These are phyloP conservation scores for Arabidopsis arenosa DNA, from an alignment of 345 rosid species.

Conservation along the genomic window DNA sequence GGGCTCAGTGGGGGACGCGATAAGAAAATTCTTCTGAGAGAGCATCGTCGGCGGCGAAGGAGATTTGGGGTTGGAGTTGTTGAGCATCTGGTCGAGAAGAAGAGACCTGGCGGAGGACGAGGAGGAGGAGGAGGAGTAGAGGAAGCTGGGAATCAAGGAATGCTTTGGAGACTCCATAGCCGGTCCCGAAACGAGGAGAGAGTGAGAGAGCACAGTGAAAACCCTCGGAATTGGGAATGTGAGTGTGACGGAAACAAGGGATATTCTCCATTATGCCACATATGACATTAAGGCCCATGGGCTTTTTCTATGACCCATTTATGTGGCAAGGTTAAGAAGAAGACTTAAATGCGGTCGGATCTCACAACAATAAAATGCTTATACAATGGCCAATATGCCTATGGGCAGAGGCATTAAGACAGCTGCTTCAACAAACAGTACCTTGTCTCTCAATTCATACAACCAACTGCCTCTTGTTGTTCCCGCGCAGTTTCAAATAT, in stretches of 20 bases:
- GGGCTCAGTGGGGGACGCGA: slow-evolving; percentile 61
- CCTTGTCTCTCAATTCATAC: neutral
- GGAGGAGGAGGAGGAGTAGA: slow-evolving; percentile 50
- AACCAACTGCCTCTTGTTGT: neutral
- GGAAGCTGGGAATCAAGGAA: slow-evolving; percentile 57
- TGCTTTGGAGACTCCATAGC: slow-evolving; percentile 45
- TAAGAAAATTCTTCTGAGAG: slow-evolving; percentile 33
- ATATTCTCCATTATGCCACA: too few species aligned
- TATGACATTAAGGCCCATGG: too few species aligned
- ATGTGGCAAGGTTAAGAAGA: too few species aligned
- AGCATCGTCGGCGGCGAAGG: slow-evolving; percentile 17
- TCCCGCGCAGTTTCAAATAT: neutral
- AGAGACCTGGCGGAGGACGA: slow-evolving; percentile 19
- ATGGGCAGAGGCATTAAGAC: too few species aligned
- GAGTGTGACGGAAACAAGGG: too few species aligned
- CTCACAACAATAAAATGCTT: too few species aligned
- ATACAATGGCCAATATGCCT: too few species aligned
- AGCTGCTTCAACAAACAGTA: too few species aligned
- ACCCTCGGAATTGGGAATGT: too few species aligned
- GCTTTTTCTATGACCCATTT: too few species aligned
- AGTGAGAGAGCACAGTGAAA: neutral
- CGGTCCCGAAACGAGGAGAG: neutral
- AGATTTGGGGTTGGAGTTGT: neutral
- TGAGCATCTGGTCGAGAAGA: slow-evolving; percentile 15
- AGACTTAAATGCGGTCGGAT: too few species aligned